Evolutionary conservation across 2,329 filamentous ascomycete species (phyloP), one percentile per base, ranked within the genome.

Genomic region (Remersonia thermophila): DNA sequence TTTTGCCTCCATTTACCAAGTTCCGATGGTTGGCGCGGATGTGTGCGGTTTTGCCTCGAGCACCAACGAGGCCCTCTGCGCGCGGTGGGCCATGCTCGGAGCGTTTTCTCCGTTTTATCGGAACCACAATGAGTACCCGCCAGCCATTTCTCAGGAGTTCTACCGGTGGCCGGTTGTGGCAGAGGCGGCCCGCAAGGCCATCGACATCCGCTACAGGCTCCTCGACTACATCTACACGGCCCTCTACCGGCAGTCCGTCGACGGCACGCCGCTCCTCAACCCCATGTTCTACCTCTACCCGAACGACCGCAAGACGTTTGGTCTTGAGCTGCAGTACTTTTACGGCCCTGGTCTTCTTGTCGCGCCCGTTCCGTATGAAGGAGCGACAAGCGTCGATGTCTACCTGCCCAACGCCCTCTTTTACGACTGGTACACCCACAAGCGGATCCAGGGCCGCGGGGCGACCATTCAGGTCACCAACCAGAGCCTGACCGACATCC

Each of bases 91-190:
- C 1, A 67, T 70, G 17, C 66, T 85, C 0, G 80, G 80, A 12
- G 80, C 80, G 7, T 85, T 86, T 62, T 66, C 70, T 27, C 76
- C 80, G 1, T 86, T 87, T 62, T 85, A 77, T 61, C 77, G 82
- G 42, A 78, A 84, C 55, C 82, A 87, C 60, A 79, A 80, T 40
- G 55, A 66, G 33, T 50, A 45, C 31, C 32, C 47, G 11, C 59
- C 56, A 23, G 55, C 56, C 3, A 62, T 69, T n/a, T 53, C 63
- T 1, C 82, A 86, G 51, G 82, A 86, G 52, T 80, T 83, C 54
- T 86, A 84, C 56, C 69, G 65, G 20, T 84, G 77, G 75, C 58
- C 65, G 0, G 57, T 61, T 1, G 78, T 80, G 2, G 61, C 77
- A 0, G 58, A 64, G 2, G 73, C 80, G 0, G 78, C 74, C 0